These are phyloP conservation scores for Soucietia sequanensis DNA, from an alignment of 805 yeast species.

Conservation along the genomic window DNA sequence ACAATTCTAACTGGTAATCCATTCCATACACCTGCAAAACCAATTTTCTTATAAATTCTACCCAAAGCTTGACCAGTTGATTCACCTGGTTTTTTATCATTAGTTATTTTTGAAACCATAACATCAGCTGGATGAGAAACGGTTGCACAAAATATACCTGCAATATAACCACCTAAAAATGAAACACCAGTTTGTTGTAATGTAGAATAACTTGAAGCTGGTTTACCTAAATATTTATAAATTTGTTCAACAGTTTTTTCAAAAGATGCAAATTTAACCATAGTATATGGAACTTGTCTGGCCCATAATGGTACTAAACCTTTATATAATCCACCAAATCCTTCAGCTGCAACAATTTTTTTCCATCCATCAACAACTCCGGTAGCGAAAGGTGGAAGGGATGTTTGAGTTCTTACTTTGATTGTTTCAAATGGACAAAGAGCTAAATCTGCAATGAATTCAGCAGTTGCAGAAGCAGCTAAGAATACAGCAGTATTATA, in stretches of 20 bases:
- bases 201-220: constrained; percentile 67
- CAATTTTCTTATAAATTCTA: constrained; percentile 79
- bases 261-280: constrained; percentile 94
- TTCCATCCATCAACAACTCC: constrained; percentile 64
- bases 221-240: constrained; percentile 69
- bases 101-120: constrained; percentile 90
- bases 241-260: constrained; percentile 86
- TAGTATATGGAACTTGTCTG: constrained; percentile 97
- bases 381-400: constrained; percentile 79
- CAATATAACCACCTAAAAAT: constrained; percentile 93
- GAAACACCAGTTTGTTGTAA: constrained; percentile 91
- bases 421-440: constrained; percentile 95
- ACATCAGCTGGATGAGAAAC: constrained; percentile 99
- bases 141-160: constrained; percentile 94
- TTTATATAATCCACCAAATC: constrained; percentile 74
- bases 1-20: constrained; percentile 92
- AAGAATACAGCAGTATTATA: constrained; percentile 74
- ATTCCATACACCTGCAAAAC: constrained; percentile 91
- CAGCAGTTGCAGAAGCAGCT: constrained; percentile 91
- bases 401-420: constrained; percentile 91
- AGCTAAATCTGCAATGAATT: constrained; percentile 84
- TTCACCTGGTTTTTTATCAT: constrained; percentile 66
- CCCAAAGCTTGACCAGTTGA: constrained; percentile 61
- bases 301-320: constrained; percentile 93
- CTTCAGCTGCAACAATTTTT: constrained; percentile 65